These are phyloP conservation scores for Calocera viscosa DNA, from an alignment of 768 basidiomycete genomes.

Conservation along the genomic window DNA sequence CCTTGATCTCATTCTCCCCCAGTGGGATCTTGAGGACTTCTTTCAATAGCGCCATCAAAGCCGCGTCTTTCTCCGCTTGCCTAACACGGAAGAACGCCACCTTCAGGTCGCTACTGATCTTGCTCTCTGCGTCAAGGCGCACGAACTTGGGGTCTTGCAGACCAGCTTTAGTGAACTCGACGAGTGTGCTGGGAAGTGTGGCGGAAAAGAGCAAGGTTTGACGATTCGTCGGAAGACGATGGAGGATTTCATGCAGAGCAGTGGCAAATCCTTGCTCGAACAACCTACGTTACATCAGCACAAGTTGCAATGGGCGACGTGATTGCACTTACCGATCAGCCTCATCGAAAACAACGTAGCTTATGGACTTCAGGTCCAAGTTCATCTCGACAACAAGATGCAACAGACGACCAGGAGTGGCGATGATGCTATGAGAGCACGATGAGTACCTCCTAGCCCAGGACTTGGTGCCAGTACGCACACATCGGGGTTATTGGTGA, in stretches of 20 bases:
- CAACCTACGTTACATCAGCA: constrained; percentile 30
- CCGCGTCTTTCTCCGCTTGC: constrained; percentile 87
- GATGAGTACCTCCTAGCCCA: neutral
- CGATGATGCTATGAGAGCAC: constrained; percentile 59
- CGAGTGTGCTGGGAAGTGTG: constrained; percentile 86
- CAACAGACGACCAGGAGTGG: constrained; percentile 93
- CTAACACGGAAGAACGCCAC: constrained; percentile 93
- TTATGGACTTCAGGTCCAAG: constrained; percentile 70
- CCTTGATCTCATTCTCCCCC: constrained; percentile 27
- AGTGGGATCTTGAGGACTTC: constrained; percentile 79
- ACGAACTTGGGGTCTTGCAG: constrained; percentile 86
- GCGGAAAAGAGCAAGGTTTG: constrained; percentile 95
- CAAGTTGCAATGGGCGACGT: neutral
- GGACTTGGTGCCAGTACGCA: constrained; percentile 34
- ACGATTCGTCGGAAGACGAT: constrained; percentile 70
- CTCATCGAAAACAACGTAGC: constrained; percentile 93
- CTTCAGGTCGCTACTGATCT: constrained; percentile 83
- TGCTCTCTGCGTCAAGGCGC: constrained; percentile 90
- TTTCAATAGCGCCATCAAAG: constrained; percentile 65
- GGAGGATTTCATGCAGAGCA: constrained; percentile 80
- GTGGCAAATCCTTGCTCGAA: constrained; percentile 98
- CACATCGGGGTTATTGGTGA: constrained; percentile 90
- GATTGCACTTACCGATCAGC: constrained; percentile 53
- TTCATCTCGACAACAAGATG: constrained; percentile 97
- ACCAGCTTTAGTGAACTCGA: constrained; percentile 98